These are phyloP conservation scores for Zymoseptoria brevis DNA, from an alignment of 2,329 filamentous ascomycete genomes.

Conservation along the genomic window DNA sequence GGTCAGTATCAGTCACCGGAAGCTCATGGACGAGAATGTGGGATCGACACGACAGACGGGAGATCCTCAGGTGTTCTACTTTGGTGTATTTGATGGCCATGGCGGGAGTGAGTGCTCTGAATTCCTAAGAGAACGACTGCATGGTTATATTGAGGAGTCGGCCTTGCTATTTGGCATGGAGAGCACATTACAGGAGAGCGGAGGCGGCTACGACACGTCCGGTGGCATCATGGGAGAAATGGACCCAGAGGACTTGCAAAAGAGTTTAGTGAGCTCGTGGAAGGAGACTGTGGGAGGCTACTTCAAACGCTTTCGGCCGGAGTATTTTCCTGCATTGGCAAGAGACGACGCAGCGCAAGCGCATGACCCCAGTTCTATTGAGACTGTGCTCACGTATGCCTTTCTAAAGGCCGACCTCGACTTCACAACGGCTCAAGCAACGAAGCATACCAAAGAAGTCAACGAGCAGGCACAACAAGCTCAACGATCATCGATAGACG, in stretches of 20 bases:
- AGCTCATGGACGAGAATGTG: conserved; percentile 25
- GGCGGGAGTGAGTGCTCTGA: conserved; percentile 82
- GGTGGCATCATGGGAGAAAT: conserved; percentile 43
- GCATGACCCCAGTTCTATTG: conserved; percentile 51
- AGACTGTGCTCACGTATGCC: conserved; percentile 78
- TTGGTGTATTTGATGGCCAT: conserved; percentile 93
- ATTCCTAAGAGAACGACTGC: conserved; percentile 75
- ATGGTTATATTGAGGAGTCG: conserved; percentile 79
- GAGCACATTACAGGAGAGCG: conserved; percentile 54
- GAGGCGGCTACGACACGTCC: conserved; percentile 33
- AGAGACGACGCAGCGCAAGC: conserved; percentile 7
- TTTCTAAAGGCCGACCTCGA: conserved; percentile 92
- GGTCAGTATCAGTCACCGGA: conserved; percentile 46
- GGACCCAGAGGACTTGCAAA: conserved; percentile 62
- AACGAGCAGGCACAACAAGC: conserved; percentile 5
- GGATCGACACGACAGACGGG: conserved; percentile 69
- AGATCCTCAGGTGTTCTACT: conserved; percentile 96
- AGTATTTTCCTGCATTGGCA: conserved; percentile 49
- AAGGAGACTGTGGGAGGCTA: conserved; percentile 84
- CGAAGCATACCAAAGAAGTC: conserved; percentile 47
- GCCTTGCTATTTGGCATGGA: conserved; percentile 67
- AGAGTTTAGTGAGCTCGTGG: conserved; percentile 66
- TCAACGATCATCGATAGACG: conserved; percentile 42
- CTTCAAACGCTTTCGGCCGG: conserved; percentile 80
- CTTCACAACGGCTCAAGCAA: conserved; percentile 82